Evolutionary conservation across 2,329 filamentous ascomycete species (phyloP), one percentile per base, ranked within the genome.

Genomic region (Pseudocercospora vitis): DNA sequence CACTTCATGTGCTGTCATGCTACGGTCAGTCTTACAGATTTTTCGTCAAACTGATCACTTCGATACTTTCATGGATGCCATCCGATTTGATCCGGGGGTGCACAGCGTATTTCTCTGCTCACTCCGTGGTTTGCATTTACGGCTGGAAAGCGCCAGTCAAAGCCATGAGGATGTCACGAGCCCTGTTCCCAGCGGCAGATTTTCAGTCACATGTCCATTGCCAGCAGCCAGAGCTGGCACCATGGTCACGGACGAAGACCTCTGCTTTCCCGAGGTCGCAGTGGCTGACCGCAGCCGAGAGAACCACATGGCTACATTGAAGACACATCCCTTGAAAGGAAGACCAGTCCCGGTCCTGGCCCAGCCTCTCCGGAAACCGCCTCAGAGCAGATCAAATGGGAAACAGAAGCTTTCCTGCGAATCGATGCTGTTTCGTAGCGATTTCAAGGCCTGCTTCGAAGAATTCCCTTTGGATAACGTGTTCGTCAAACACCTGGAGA

Each of bases 391-490:
- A 3, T 11, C 7, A 40, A 19, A 19, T 40, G 37, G 9, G 18
- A 12, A 26, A 23, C 18, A 21, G 19, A 12, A n/a, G 19, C 11
- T 12, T 14, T 26, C 37, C 7, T 6, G 9, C 12, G 8, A 21
- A 42, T 26, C 37, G n/a, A 42, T 42, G 37, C 37, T 42, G 21
- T 55, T 55, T 28, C 53, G 53, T 2, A 51, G 48, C 35, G 37
- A 55, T 24, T 55, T 55, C 12, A 28, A 55, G 33, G 32, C 33
- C 7, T 55, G 53, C 29, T 55, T 55, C 44, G 33, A 49, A 31
- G 48, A 55, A 6, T 55, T 55, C n/a, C 53, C 53, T 16, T 39
- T 55, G 18, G 53, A 55, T 24, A 39, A 55, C n/a, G 33, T 32
- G 9, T 47, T 47, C 11, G 21, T 16, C 9, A 47, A 33, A 7